Evolutionary conservation across 176 grass and related monocot species (phyloP), one percentile per base, ranked within the genome.

Genomic region (Leersia perrieri): DNA sequence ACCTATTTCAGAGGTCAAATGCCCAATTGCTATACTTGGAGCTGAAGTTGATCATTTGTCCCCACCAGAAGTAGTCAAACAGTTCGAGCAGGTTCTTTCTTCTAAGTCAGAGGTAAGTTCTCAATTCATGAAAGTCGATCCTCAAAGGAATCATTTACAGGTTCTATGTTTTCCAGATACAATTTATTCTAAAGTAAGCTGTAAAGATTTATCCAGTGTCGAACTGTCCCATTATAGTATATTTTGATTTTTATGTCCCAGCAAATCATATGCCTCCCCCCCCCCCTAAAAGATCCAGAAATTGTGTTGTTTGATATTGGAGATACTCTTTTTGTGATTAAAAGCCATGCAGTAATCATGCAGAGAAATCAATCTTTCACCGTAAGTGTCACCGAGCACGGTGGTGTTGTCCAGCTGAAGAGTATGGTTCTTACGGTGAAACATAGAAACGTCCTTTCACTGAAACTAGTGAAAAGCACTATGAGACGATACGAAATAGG

Each of bases 1-100:
- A 72, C 62, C n/a, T 28, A 78, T 58, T 60, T 51, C 82, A 92
- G 93, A 87, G 81, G 68, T 92, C 26, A 92, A 86, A 68, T 92
- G 89, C 65, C 84, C 93, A 5, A 86, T 92, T 1, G 70, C 93
- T 80, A 40, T 95, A 80, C 87, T 95, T 68, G 93, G 89, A 81
- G 93, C 92, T 62, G 92, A 94, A 85, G 85, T 33, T 29, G 92
- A 94, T 80, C 69, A 51, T 3, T 47, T 66, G 44, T 80, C 89
- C 58, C 93, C 93, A 63, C 89, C 89, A 64, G 74, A 82, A 77
- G 41, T 92, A 53, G 65, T 95, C 1, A 95, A 95, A 78, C 82
- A 95, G 64, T 95, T 89, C 8, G 84, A 95, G 47, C 83, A 88
- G 58, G 71, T 76, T 68, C 76, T 95, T 88, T 84, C 82, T n/a